Base-by-base conservation (phyloP, 2,329 filamentous ascomycete genomes). In the Neonectria sp. region DNA sequence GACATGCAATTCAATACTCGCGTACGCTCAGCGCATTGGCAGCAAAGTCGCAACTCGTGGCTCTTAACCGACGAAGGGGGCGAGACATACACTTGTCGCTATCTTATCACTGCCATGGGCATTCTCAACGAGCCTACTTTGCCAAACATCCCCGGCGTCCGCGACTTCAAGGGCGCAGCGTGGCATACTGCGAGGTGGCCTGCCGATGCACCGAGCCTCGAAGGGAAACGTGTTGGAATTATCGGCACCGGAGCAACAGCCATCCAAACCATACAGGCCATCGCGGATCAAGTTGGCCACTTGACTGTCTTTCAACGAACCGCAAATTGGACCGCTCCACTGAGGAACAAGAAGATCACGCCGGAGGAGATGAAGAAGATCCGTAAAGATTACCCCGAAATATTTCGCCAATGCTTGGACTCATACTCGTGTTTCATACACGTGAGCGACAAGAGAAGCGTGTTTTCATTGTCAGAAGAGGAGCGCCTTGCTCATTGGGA, bases 1-100 rank as follows among this genome's bases (percentile, higher is more conserved):
- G 59, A 82, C 59, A 82, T 85, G 48, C 75, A 79, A 15, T 84
- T 85, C 76, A 75, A 83, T 55, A 84, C 82, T 0, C 73, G 73
- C 31, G 66, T 85, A 4, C 70, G 66, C 15, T 73, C 74, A 1
- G 81, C 81, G 1, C 67, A 71, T 2, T 85, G 75, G 70, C 74
- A 82, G 55, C 77, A 81, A 5, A 45, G 63, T 0, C 65, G 43
- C 2, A 65, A 71, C 6, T 65, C 62, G 0, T 84, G 82, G 82
- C 57, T 68, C 5, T 49, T 69, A 21, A 72, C 71, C n/a, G 77
- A 79, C 57, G 61, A 73, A 40, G 37, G 58, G 1, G 76, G 73
- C 6, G 49, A 52, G 1, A 64, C 56, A 13, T 77, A 77, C 61
- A 75, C 68, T 4, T 71, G 64, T 9, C 72, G 75, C 6, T 79